A percentile compares a stretch with the other conserved stretches of the same genome.
Conservation (phyloP, 1,139 yeast genomes). For the Protomyces arabidopsidicola region DNA sequence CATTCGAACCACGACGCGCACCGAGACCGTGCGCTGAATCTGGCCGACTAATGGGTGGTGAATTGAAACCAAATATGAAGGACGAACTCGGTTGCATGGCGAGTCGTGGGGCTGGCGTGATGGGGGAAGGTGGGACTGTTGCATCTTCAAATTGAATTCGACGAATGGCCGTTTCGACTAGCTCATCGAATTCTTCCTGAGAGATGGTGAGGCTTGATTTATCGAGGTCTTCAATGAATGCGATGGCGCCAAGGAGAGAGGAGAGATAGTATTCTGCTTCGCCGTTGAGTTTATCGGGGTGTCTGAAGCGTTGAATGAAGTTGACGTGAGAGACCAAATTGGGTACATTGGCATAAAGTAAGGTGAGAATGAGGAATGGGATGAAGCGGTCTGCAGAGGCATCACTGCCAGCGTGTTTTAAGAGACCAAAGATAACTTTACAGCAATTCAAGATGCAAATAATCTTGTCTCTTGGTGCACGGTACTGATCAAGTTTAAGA, state of each 20-base stretch:
- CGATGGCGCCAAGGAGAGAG: constrained; percentile 70
- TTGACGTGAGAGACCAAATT: constrained; percentile 69
- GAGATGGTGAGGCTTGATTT: constrained; percentile 57
- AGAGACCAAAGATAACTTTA: constrained; percentile 81
- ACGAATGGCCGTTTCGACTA: constrained; percentile 34
- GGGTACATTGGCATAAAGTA: constrained; percentile 61
- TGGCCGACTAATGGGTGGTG: not conserved
- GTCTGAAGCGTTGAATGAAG: constrained; percentile 61
- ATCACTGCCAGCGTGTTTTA: constrained; percentile 60
- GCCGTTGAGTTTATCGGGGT: constrained; percentile 69
- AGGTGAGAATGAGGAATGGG: constrained; percentile 76
- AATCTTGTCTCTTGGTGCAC: constrained; percentile 92
- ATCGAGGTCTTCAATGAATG: constrained; percentile 62
- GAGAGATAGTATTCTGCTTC: constrained; percentile 85
- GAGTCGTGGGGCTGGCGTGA: constrained; percentile 36
- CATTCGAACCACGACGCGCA: not conserved
- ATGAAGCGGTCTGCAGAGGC: constrained; percentile 93
- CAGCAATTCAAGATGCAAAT: constrained; percentile 88
- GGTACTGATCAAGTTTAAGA: constrained; percentile 68
- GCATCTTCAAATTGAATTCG: constrained; percentile 18
- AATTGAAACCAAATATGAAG: not conserved
- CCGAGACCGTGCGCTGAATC: constrained; percentile 1
- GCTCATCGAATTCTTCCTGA: constrained; percentile 54
- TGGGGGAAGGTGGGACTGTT: constrained; percentile 12
- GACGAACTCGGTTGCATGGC: constrained; percentile 37